Conservation (phyloP, 2,329 filamentous ascomycete species). For the Diplodia scrobiculata region DNA sequence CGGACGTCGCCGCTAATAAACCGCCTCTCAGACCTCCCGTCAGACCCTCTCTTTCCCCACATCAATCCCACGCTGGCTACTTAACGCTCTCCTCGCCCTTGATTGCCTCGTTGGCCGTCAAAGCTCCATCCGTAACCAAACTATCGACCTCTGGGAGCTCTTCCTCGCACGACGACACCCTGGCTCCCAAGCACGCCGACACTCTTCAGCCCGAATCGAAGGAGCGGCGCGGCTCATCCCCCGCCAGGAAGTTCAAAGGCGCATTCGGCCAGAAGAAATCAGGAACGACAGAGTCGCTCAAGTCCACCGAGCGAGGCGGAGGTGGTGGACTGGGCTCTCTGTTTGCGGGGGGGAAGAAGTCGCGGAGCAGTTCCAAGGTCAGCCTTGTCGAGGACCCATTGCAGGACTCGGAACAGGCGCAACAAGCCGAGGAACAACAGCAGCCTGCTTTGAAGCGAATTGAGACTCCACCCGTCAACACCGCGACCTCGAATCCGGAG, state of each 20-base stretch:
- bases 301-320: conserved; percentile 48
- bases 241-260: conserved; percentile 69
- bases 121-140: conserved; percentile 43
- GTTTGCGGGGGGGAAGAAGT: conserved; percentile 45
- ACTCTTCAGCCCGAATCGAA: conserved; percentile 37
- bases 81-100: conserved; percentile 55
- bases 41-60: conserved; percentile 49
- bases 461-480: conserved; percentile 35
- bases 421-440: conserved; percentile 10
- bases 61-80: conserved; percentile 53
- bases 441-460: conserved; percentile 28
- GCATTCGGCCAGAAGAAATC: conserved; percentile 59
- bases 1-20: conserved; percentile 36
- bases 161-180: conserved; percentile 34
- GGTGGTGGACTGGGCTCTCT: conserved; percentile 48
- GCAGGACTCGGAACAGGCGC: conserved; percentile 28
- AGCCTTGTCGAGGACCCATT: conserved; percentile 27
- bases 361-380: conserved; percentile 30
- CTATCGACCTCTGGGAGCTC: conserved; percentile 40
- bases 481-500: conserved; percentile 46
- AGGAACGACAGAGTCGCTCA: conserved; percentile 42
- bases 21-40: conserved; percentile 37
- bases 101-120: conserved; percentile 46
- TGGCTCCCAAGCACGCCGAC: conserved; percentile 39
- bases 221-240: conserved; percentile 65